Conservation (phyloP, 768 basidiomycete genomes). For the Serendipita vermifera region DNA sequence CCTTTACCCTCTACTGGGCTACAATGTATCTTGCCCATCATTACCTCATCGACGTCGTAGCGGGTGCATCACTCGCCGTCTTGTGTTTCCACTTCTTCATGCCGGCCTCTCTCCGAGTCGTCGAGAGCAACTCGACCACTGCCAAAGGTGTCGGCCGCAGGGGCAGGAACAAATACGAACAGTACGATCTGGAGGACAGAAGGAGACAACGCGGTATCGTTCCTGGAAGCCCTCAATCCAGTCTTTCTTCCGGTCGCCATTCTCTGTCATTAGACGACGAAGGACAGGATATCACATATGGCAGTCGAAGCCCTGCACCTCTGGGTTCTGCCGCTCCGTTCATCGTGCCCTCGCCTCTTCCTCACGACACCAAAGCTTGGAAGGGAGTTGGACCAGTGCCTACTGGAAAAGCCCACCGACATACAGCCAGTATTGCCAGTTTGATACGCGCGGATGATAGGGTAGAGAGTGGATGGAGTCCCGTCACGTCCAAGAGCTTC, state of each 20-base stretch:
- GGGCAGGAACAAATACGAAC: constrained; percentile 50
- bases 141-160: constrained; percentile 17
- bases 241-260: constrained; percentile 9
- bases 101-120: constrained; percentile 60
- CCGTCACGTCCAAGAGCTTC: constrained; percentile 43
- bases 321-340: constrained; percentile 28
- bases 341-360: constrained; percentile 17
- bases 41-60: constrained; percentile 96
- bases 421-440: constrained; percentile 76
- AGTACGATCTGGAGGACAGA: constrained; percentile 52
- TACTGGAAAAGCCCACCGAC: constrained; percentile 40
- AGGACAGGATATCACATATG: constrained; percentile 48
- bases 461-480: constrained; percentile 76
- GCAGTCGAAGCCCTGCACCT: constrained; percentile 14
- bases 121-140: constrained; percentile 26
- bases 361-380: neutral
- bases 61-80: constrained; percentile 81
- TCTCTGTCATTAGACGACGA: constrained; percentile 42
- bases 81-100: constrained; percentile 80
- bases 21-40: constrained; percentile 99
- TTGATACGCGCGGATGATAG: constrained; percentile 65
- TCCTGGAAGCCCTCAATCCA: constrained; percentile 6
- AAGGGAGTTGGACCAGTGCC: constrained; percentile 16
- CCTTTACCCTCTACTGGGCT: constrained; percentile 83
- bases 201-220: neutral